Evolutionary conservation across 2,329 filamentous ascomycete genomes (phyloP), one percentile per base, ranked within the genome.

Genomic region (Immersiporthe knoxdaviesiana): DNA sequence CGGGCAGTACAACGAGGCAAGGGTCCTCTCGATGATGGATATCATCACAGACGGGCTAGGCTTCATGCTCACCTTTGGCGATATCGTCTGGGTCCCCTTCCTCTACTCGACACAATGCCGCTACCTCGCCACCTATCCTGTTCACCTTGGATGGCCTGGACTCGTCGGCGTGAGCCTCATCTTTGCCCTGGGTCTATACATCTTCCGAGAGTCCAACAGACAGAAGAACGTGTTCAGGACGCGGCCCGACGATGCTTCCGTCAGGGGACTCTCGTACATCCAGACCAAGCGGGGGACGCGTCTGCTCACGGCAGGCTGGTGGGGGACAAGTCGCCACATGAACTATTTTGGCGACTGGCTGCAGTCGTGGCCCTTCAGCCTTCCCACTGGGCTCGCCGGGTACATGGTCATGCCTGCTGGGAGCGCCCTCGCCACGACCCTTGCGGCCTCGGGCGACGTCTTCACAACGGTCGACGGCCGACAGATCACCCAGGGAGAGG

Each of bases 331-430:
- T 1, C 88, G 94, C 62, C 94, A 97, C 79, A 94, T 97, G 84
- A 97, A 97, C 81, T 97, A 97, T 79, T 82, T 96, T 2, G 94
- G 93, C 63, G 94, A 97, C 81, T 97, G 93, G 93, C 84, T 94
- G 72, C 93, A 96, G 87, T 88, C 90, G 12, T 97, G 92, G 92
- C 88, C 92, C 0, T 97, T 94, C 79, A 92, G 89, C 71, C 84
- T 97, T 30, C 93, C 94, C 2, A 97, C 93, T 1, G 91, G 92
- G 2, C 78, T 94, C 68, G 90, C 93, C 0, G 93, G 93, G 14
- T 97, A 94, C 78, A 82, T 90, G 59, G 88, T 96, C 60, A 83
- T 89, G 11, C 83, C 85, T 12, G 81, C 82, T 4, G 84, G 84
- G 14, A 78, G 81, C n/a, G 74, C 79, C 41, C 79, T 81, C 2